Evolutionary conservation across 2,329 filamentous ascomycete species (phyloP).

Genomic region (Botrytis byssoidea): DNA sequence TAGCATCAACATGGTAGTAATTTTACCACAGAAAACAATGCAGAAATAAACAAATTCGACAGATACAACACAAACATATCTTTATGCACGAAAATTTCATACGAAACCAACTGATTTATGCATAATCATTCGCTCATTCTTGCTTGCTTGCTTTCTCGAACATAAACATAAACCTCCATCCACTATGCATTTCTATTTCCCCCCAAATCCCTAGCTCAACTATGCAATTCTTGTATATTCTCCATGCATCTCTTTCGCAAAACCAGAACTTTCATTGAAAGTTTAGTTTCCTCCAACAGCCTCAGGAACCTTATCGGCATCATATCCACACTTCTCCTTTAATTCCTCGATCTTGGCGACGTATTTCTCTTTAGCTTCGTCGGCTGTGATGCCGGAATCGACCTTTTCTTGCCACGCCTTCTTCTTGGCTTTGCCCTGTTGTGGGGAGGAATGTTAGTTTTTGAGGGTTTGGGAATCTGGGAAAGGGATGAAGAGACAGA

Average conservation of each 20-base stretch:
- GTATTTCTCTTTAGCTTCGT: conserved; percentile 74
- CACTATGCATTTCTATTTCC: neutral
- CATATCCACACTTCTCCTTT: conserved; percentile 67
- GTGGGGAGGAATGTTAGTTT: neutral
- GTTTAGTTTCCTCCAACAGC: conserved; percentile 43
- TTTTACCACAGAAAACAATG: neutral
- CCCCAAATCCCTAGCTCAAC: neutral
- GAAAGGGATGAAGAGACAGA: conserved; percentile 39
- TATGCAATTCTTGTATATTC: neutral
- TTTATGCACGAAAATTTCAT: neutral
- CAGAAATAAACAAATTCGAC: neutral
- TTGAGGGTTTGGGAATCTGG: neutral
- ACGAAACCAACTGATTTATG: neutral
- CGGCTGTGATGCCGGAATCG: conserved; percentile 58
- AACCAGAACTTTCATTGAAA: neutral
- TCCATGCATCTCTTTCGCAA: neutral
- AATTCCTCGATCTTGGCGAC: conserved; percentile 68
- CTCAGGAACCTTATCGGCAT: conserved; percentile 63
- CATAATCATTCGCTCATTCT: neutral
- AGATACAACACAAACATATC: neutral
- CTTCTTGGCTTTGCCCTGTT: conserved; percentile 73
- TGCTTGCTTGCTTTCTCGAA: neutral
- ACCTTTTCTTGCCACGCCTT: conserved; percentile 71
- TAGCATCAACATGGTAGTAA: neutral
- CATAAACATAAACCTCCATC: neutral